A percentile compares a stretch with the other conserved stretches of the same genome.
Evolutionary conservation across 352 stramenopile species (phyloP).

Genomic region (Globisporangium canariense): DNA sequence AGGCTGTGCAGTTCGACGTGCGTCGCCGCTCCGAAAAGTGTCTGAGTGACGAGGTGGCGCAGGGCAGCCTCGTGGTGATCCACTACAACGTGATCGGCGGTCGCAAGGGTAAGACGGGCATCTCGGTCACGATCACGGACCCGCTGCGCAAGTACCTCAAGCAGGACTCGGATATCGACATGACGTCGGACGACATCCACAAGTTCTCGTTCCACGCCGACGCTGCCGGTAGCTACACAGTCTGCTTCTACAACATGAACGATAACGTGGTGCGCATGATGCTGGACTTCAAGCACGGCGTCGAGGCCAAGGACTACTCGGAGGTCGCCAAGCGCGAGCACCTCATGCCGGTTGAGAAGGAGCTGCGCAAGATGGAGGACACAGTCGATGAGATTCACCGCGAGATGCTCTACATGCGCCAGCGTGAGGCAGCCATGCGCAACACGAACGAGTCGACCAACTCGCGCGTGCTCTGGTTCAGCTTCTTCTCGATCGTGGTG

Average conservation of each 20-base stretch:
- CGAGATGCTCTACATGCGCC: conserved; percentile 89
- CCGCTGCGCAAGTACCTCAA: conserved; percentile 76
- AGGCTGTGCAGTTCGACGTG: conserved; percentile 79
- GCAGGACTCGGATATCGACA: conserved; percentile 83
- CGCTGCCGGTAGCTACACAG: conserved; percentile 57
- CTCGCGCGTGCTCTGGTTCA: conserved; percentile 88
- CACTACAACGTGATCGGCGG: conserved; percentile 80
- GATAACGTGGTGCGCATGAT: conserved; percentile 67
- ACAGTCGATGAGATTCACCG: conserved; percentile 87
- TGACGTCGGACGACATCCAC: conserved; percentile 72
- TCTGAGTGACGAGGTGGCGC: conserved; percentile 78
- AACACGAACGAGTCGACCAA: conserved; percentile 90
- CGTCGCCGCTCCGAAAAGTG: conserved; percentile 69
- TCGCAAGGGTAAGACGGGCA: conserved; percentile 60
- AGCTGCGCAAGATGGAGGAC: conserved; percentile 89
- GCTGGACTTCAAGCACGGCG: conserved; percentile 86
- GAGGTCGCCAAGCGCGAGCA: conserved; percentile 88
- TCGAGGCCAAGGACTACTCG: conserved; percentile 88
- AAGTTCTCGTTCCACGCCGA: conserved; percentile 84
- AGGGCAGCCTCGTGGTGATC: conserved; percentile 75
- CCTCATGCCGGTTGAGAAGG: conserved; percentile 86
- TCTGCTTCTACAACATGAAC: conserved; percentile 85
- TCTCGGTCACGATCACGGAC: conserved; percentile 71
- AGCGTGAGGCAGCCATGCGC: conserved; percentile 81
- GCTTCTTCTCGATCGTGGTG: conserved; percentile 85